Percentiles rank a stretch among this genome's conserved stretches.
Conservation (phyloP, 345 rosid species). For the Streptanthus diversifolius region DNA sequence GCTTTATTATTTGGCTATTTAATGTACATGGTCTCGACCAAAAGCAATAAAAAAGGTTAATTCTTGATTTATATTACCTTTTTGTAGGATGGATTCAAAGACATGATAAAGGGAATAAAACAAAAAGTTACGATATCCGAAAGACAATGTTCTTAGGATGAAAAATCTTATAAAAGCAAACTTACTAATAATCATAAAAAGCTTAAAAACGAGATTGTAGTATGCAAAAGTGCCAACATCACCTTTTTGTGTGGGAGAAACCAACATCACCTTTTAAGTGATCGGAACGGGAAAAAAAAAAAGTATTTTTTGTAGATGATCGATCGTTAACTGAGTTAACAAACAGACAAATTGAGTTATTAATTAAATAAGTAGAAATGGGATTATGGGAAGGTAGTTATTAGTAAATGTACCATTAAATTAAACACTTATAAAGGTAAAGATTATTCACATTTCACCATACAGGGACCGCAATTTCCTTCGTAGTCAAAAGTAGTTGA, state of each 20-base stretch:
- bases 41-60: constrained; percentile 5
- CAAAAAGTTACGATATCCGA: constrained; percentile 2
- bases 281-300: constrained; percentile 1
- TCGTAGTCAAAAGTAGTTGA: neutral
- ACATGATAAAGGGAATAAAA: constrained; percentile 12
- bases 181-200: constrained; percentile 19
- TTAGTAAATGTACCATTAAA: neutral
- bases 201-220: constrained; percentile 11
- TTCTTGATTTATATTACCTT: constrained; percentile 18
- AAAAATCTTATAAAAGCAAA: constrained; percentile 17
- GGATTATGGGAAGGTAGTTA: neutral
- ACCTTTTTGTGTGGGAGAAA: neutral
- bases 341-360: neutral
- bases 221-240: constrained; percentile 32
- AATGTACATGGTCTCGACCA: constrained; percentile 21
- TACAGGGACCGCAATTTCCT: constrained; percentile 5
- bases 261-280: constrained; percentile 21
- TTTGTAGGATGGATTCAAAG: neutral
- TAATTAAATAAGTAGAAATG: neutral
- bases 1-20: neutral
- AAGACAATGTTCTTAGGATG: constrained; percentile 18
- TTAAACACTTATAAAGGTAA: neutral
- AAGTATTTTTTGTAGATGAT: constrained; percentile 7
- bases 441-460: neutral
- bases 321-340: neutral